Evolutionary conservation across 2,329 filamentous ascomycete species (phyloP).

Genomic region (Apiospora pterosperma): DNA sequence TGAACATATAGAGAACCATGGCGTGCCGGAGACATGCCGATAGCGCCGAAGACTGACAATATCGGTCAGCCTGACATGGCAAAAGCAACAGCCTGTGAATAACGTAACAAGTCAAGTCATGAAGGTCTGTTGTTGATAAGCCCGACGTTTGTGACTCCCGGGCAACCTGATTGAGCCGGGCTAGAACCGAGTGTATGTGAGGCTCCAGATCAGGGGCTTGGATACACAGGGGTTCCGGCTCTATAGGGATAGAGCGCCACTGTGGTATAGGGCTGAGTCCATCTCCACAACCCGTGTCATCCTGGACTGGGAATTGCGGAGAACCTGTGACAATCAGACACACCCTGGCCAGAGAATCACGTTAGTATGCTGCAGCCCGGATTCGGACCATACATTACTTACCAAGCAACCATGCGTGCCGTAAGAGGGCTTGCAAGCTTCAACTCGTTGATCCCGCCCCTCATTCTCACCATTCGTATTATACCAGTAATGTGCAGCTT

Average conservation of each 20-base stretch:
- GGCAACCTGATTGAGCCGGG: not conserved
- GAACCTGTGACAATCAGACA: slow-evolving; percentile 50
- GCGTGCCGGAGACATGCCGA: slow-evolving; percentile 45
- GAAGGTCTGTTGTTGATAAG: slow-evolving; percentile 40
- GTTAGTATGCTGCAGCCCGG: not conserved
- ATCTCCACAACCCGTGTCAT: slow-evolving; percentile 43
- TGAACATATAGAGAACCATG: slow-evolving; percentile 48
- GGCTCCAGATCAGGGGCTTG: not conserved
- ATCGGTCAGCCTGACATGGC: not conserved
- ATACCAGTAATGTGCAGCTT: slow-evolving; percentile 48
- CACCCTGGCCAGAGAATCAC: slow-evolving; percentile 39
- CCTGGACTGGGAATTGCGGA: slow-evolving; percentile 51
- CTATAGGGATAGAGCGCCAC: slow-evolving; percentile 35
- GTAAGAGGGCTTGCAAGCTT: slow-evolving; percentile 48
- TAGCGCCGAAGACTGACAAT: slow-evolving; percentile 10
- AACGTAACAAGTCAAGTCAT: slow-evolving; percentile 53
- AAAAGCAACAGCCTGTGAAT: slow-evolving; percentile 44
- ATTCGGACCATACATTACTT: slow-evolving; percentile 15
- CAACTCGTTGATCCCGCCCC: slow-evolving; percentile 48
- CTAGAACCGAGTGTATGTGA: not conserved
- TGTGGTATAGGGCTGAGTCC: slow-evolving; percentile 46
- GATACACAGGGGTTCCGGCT: not conserved
- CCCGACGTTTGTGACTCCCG: not conserved
- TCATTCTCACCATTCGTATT: slow-evolving; percentile 43
- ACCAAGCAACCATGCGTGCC: slow-evolving; percentile 54